Evolutionary conservation across 495 filamentous ascomycete genomes (phyloP).

Genomic region (Ascodesmis nigricans): DNA sequence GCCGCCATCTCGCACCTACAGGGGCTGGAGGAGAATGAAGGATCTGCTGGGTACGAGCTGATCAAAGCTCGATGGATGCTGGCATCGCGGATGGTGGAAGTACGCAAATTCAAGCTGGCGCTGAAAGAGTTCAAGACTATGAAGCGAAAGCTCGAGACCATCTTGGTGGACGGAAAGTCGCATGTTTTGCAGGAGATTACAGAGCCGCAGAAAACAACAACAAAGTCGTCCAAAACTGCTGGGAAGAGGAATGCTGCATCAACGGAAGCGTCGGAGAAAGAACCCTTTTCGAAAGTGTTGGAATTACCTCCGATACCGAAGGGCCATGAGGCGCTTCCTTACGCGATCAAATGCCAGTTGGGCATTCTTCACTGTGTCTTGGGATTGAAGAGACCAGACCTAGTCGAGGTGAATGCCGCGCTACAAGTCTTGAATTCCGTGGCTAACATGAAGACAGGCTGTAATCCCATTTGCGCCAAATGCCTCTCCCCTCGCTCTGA

Average conservation of each 20-base stretch:
- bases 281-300: slow-evolving; percentile 21
- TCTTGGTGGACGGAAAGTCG: slow-evolving; percentile 11
- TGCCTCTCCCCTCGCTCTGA: too few relatives aligned
- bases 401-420: slow-evolving; percentile 17
- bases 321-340: slow-evolving; percentile 10
- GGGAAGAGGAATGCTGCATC: slow-evolving; percentile 20
- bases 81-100: slow-evolving; percentile 43
- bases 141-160: slow-evolving; percentile 38
- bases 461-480: too few relatives aligned
- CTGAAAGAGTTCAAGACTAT: slow-evolving; percentile 49
- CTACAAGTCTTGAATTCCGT: too few relatives aligned
- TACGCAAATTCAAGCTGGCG: slow-evolving; percentile 55
- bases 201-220: slow-evolving; percentile 10
- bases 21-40: too few relatives aligned
- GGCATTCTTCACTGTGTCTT: slow-evolving; percentile 16
- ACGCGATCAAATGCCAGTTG: slow-evolving; percentile 17
- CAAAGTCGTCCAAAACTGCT: slow-evolving; percentile 15
- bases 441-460: too few relatives aligned
- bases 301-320: slow-evolving; percentile 14
- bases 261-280: slow-evolving; percentile 24
- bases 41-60: too few relatives aligned
- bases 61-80: slow-evolving; percentile 62
- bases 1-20: slow-evolving; percentile 46
- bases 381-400: slow-evolving; percentile 17
- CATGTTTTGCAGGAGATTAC: slow-evolving; percentile 1